Evolutionary conservation across 306 rosid genomes (phyloP), one percentile per base, ranked within the genome.

Genomic region (Canavalia ensiformis): DNA sequence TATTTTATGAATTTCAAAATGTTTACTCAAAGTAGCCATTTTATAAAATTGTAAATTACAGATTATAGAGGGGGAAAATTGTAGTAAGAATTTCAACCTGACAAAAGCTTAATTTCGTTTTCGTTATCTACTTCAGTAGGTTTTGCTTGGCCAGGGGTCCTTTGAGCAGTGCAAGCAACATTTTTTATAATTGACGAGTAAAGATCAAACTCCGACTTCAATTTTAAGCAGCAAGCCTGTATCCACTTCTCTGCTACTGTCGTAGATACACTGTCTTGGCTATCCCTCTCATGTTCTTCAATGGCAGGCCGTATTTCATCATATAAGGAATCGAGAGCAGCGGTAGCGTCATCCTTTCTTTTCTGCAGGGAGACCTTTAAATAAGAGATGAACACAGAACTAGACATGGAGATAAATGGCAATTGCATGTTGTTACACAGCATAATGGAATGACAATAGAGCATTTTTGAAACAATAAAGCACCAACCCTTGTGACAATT

Each of bases 221-320:
- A 73, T 86, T 95, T 93, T 76, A 69, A 79, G 86, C 97, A 91
- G 88, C 93, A 87, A 65, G 92, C 97, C 68, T 86, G 92, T 52
- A 95, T 95, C 99, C 99, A 95, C 89, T 91, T 95, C 88, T 95
- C 97, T 34, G 99, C 99, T 4, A 95, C 97, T 12, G 88, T 84
- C 1, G 97, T 95, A 7, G 99, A 90, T 31, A 95, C 99, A 68
- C 82, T 91, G 82, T 95, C 98, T 89, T 95, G 99, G 85, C 82
- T 89, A 80, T 93, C 98, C 85, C 97, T 90, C 83, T 95, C 98
- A 42, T 95, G 92, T 81, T 95, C 99, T 88, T 95, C 99, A 74
- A 95, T 95, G 75, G 99, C 97, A 13, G 99, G 99, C 55, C 99
- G 84, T 75, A 95, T 93, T 83, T 95, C 99, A 64, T 93, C 87